Base-by-base conservation (phyloP, 148 eudicot genomes). In the Dysphania ambrosioides region DNA sequence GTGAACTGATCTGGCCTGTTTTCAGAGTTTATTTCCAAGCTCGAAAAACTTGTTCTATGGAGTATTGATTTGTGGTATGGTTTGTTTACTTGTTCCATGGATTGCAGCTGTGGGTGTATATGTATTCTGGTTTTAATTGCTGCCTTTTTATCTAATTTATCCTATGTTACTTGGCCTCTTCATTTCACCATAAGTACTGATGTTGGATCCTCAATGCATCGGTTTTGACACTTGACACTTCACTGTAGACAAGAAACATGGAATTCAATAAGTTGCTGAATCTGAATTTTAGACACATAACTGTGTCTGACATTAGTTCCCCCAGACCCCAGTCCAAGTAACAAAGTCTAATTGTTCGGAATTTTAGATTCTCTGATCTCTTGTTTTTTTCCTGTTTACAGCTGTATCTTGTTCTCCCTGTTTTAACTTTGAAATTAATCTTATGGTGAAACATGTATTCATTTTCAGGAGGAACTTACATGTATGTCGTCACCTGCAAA, bases 401-500 rank as follows among this genome's bases (percentile, higher is more conserved):
- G 19, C 34, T 1, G 23, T 19, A 31, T 32, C 51, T 1, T 59
- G 23, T 26, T n/a, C n/a, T 49, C 26, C 26, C 2, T 6, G 4
- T 11, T 2, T 40, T 7, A 21, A 13, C 3, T 41, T 27, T 13
- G 31, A 4, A 38, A 41, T 47, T 72, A 69, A 72, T 21, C 19
- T n/a, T 58, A 34, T 30, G 21, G 49, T 61, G 53, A 68, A 49
- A 21, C 18, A 1, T 63, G 55, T 44, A 9, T n/a, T n/a, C 47
- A 58, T 18, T 73, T 77, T 59, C 84, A 90, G 97, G 91, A 82
- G 49, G 89, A 87, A 72, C 82, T 80, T 61, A 82, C 89, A 61
- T 83, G 78, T 70, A 84, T 86, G 63, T 87, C 84, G 44, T 85
- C 96, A 68, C 87, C 83, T 57, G 79, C 83, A 58, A 75, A 83